Conservation (phyloP, 495 filamentous ascomycete species). For the Barbatosphaeria neglecta region DNA sequence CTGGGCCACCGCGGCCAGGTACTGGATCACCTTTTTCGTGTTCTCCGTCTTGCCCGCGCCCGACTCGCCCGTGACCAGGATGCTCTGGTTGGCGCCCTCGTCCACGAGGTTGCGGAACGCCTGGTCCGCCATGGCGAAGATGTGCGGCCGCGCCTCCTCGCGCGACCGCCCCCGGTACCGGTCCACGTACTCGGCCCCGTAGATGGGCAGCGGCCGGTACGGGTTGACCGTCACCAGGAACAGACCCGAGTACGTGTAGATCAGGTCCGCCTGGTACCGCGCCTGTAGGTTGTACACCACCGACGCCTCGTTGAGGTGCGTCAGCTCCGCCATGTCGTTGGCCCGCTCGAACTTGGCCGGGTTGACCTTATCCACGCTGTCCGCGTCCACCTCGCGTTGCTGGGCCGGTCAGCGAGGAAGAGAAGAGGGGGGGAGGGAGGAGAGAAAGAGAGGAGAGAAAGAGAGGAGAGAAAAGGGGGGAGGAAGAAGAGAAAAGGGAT, state of each 20-base stretch:
- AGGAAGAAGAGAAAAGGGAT: no score
- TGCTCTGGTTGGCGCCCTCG: conserved; percentile 92
- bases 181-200: conserved; percentile 91
- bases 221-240: conserved; percentile 97
- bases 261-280: conserved; percentile 87
- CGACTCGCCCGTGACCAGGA: conserved; percentile 95
- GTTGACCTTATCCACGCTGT: conserved; percentile 95
- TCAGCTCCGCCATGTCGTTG: conserved; percentile 97
- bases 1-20: conserved; percentile 89
- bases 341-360: conserved; percentile 99
- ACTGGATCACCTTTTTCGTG: conserved; percentile 99
- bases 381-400: conserved; percentile 76
- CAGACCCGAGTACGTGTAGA: conserved; percentile 97
- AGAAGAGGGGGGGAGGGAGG: no score
- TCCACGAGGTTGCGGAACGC: conserved; percentile 93
- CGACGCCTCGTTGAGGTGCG: conserved; percentile 92
- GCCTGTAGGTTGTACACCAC: conserved; percentile 95
- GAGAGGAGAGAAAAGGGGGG: no score
- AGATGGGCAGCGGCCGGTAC: conserved; percentile 89
- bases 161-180: conserved; percentile 85
- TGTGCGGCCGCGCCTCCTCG: conserved; percentile 94
- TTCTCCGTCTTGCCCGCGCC: conserved; percentile 99
- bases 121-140: conserved; percentile 96
- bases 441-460: no score
- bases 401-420: no score